These are phyloP conservation scores for Apiotrichum montevideense DNA, from an alignment of 1,284 basidiomycete genomes.

Conservation along the genomic window DNA sequence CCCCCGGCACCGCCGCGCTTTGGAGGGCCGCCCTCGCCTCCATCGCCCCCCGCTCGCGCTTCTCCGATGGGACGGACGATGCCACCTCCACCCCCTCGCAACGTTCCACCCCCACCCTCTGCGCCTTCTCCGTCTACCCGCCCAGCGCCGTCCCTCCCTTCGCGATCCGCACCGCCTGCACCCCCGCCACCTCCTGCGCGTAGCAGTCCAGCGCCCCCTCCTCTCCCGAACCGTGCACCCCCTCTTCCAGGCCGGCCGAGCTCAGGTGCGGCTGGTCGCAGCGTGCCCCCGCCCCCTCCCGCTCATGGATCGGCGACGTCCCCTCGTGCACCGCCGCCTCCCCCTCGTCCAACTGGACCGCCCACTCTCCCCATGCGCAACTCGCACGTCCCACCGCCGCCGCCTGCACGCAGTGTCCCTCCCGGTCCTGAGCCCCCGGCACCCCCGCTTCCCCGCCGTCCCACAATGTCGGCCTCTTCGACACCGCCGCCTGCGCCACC, in stretches of 20 bases:
- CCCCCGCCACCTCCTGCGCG: constrained; percentile 20
- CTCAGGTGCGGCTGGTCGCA: not conserved
- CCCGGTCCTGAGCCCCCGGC: constrained; percentile 14
- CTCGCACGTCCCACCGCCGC: constrained; percentile 11
- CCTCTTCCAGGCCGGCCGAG: constrained; percentile 57
- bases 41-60: not conserved
- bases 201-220: constrained; percentile 5
- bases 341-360: constrained; percentile 39
- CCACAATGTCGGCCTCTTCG: constrained; percentile 49
- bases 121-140: constrained; percentile 35
- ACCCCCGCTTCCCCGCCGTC: constrained; percentile 23
- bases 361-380: constrained; percentile 32
- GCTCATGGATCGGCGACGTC: constrained; percentile 18
- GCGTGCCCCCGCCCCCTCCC: constrained; percentile 1
- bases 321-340: constrained; percentile 37
- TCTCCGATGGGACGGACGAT: not conserved
- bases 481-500: constrained; percentile 39
- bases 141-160: not conserved
- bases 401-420: constrained; percentile 30
- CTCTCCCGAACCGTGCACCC: constrained; percentile 56
- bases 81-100: constrained; percentile 14
- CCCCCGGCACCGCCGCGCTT: not conserved
- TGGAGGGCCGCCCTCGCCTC: constrained; percentile 3
- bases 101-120: constrained; percentile 35
- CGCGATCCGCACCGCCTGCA: constrained; percentile 7